Base-by-base conservation (phyloP, 1,284 basidiomycete genomes). In the Vanrija sp. region DNA sequence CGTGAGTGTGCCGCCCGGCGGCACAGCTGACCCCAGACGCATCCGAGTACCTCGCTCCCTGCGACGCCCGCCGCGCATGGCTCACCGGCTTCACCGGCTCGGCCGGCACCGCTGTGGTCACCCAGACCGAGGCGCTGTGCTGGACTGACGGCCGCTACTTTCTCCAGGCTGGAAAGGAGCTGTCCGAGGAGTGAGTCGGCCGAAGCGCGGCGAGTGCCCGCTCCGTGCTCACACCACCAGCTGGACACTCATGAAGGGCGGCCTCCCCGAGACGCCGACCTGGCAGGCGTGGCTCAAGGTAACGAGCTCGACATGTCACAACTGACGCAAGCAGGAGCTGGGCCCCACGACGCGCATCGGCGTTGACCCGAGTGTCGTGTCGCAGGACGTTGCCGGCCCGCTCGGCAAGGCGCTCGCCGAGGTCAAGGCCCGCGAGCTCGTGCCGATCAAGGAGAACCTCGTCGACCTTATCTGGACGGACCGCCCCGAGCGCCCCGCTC, bases 11-110 rank as follows among this genome's bases (percentile, higher is more conserved):
- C 19, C 3, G 1, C 51, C 22, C 38, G 12, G 42, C 45, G 16
- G 49, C 36, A 45, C 25, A n/a, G 16, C 19, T 23, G 15, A 37
- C 27, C 38, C 63, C 71, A 88, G 93, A 98, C 76, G 86, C 83
- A 14, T 93, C 89, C 74, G 94, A 97, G 73, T 96, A 96, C 75
- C 82, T 87, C 27, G 89, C 90, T 0, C 79, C 82, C 25, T 89
- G 86, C 59, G 93, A 97, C 74, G 81, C 88, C 52, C 81, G 93
- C 43, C 81, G 94, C 23, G 87, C 84, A 0, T 96, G 84, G 77
- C 88, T 97, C 58, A 91, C 90, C 36, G 89, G 89, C 12, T 98
- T 98, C 77, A 89, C 83, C 57, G 95, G 94, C 36, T 95, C 91
- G 19, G 92, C 94, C 56, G 94, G 89, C 57, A 87, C 83, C 63